phyloP scores from a whole-genome alignment of 2,329 filamentous ascomycete genomes.

The Chrysoporthe deuterocubensis region DNA sequence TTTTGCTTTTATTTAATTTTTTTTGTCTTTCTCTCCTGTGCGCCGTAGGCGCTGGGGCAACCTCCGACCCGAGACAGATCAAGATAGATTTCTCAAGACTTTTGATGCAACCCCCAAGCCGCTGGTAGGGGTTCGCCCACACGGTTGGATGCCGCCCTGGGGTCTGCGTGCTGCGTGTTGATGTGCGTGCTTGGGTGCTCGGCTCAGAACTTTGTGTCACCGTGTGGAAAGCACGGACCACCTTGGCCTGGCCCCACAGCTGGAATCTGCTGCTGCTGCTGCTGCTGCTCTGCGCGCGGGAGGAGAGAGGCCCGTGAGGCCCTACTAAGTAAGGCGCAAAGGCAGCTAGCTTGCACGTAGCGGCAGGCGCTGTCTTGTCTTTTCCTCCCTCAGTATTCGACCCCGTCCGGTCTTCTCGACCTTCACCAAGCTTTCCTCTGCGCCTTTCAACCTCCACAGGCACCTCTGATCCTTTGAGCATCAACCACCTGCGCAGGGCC shows the following conservation, averaged over 20 bases:
- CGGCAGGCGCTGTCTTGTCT: neutral
- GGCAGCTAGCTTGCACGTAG: neutral
- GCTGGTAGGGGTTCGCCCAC: too few relatives aligned
- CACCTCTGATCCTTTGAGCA: neutral
- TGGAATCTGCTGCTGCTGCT: neutral
- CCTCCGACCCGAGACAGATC: neutral
- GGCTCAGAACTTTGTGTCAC: constrained; percentile 7
- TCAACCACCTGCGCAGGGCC: neutral
- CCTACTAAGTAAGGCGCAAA: neutral
- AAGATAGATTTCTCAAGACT: neutral
- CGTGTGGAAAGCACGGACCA: constrained; percentile 4
- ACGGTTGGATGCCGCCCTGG: neutral
- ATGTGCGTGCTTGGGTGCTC: neutral
- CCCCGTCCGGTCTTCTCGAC: neutral
- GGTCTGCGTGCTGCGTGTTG: neutral
- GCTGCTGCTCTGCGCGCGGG: neutral
- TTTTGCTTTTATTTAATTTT: neutral
- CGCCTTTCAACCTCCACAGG: neutral
- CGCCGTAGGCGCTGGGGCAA: neutral
- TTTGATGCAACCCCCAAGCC: neutral
- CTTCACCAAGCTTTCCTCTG: neutral
- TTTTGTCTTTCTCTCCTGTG: neutral
- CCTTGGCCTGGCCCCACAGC: neutral
- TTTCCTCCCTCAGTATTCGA: neutral
- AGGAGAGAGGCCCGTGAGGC: too few relatives aligned